Evolutionary conservation across 2,329 filamentous ascomycete genomes (phyloP).

Genomic region (Pseudogymnoascus sp.): DNA sequence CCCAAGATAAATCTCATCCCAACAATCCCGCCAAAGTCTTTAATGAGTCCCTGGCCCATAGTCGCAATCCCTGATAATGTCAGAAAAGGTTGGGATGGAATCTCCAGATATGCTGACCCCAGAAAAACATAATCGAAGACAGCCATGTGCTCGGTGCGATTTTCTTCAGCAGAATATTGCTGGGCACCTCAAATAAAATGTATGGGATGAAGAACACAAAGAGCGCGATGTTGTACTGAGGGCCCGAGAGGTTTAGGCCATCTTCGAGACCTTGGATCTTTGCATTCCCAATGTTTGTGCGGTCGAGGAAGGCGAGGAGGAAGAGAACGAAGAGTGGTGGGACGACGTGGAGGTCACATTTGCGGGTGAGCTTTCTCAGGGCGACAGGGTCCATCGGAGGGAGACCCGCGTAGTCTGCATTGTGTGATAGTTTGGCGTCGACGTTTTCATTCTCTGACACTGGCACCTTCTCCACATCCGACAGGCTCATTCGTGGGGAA

Average conservation of each 20-base stretch:
- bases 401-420: not conserved
- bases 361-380: conserved; percentile 18
- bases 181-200: conserved; percentile 34
- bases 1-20: conserved; percentile 37
- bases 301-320: conserved; percentile 65
- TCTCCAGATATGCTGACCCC: conserved; percentile 34
- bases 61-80: conserved; percentile 23
- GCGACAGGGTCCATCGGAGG: conserved; percentile 13
- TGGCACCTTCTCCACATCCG: not conserved
- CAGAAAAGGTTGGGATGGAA: not conserved
- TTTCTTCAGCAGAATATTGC: conserved; percentile 25
- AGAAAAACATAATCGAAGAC: conserved; percentile 36
- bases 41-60: conserved; percentile 41
- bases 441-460: not conserved
- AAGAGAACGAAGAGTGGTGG: conserved; percentile 55
- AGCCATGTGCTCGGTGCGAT: conserved; percentile 34
- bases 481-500: not conserved
- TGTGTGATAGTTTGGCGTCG: not conserved
- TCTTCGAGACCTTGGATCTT: conserved; percentile 55
- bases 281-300: conserved; percentile 75
- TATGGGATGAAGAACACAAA: conserved; percentile 28
- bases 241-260: conserved; percentile 50
- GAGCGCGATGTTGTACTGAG: conserved; percentile 31
- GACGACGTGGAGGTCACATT: conserved; percentile 20
- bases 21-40: conserved; percentile 34